Percentiles rank a stretch among this genome's conserved stretches.
These are phyloP conservation scores for Mycena venus DNA, from an alignment of 768 basidiomycete species.

Conservation along the genomic window DNA sequence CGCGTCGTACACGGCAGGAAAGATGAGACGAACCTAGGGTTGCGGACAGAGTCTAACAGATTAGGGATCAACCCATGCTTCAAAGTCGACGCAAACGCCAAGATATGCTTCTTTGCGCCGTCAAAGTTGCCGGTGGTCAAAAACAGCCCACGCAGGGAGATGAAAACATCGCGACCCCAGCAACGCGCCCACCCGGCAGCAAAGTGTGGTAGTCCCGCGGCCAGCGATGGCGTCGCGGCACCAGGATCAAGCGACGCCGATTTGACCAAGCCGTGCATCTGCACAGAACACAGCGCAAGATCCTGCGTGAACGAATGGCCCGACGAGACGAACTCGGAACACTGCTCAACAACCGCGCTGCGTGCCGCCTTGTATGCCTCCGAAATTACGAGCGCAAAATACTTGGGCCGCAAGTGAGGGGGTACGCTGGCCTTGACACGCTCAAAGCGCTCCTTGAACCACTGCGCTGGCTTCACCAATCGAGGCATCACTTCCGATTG, in stretches of 20 bases:
- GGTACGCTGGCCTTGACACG: conserved; percentile 81
- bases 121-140: conserved; percentile 91
- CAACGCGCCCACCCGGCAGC: conserved; percentile 93
- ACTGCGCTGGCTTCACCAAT: conserved; percentile 77
- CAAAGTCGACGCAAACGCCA: conserved; percentile 92
- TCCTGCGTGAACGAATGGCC: conserved; percentile 93
- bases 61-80: conserved; percentile 99
- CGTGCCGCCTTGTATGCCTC: conserved; percentile 95
- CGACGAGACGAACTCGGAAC: conserved; percentile 85
- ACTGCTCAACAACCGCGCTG: conserved; percentile 85
- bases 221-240: conserved; percentile 81
- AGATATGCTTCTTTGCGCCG: conserved; percentile 89
- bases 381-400: conserved; percentile 92
- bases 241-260: conserved; percentile 90
- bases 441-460: conserved; percentile 93
- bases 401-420: conserved; percentile 94
- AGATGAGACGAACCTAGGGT: conserved; percentile 73
- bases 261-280: conserved; percentile 92
- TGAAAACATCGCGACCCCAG: conserved; percentile 97
- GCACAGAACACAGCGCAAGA: conserved; percentile 86
- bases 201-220: conserved; percentile 97
- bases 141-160: conserved; percentile 93
- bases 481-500: conserved; percentile 75
- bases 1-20: background rate
- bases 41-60: conserved; percentile 89